These are phyloP conservation scores for Ilyonectria robusta DNA, from an alignment of 2,329 filamentous ascomycete genomes.

Conservation along the genomic window DNA sequence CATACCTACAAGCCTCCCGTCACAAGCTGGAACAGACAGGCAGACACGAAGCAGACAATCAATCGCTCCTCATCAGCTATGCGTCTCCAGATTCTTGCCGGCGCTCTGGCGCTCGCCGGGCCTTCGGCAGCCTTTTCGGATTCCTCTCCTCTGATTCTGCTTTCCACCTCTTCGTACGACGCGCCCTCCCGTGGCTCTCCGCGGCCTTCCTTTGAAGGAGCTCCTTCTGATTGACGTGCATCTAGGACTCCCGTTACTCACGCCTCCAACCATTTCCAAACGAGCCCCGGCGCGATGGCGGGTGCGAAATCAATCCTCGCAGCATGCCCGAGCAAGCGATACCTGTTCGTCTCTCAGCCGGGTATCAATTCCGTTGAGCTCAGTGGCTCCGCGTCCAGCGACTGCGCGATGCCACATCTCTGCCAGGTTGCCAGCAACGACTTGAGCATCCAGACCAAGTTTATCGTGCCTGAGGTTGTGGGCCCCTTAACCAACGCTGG, in stretches of 20 bases:
- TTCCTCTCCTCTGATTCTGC: constrained; percentile 89
- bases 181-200: constrained; percentile 25
- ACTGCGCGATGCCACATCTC: constrained; percentile 68
- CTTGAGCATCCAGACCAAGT: constrained; percentile 55
- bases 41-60: constrained; percentile 42
- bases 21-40: constrained; percentile 47
- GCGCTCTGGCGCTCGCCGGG: constrained; percentile 69
- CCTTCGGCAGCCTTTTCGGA: constrained; percentile 82
- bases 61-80: constrained; percentile 57
- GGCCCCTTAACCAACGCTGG: constrained; percentile 61
- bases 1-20: constrained; percentile 34
- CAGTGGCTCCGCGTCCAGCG: constrained; percentile 56
- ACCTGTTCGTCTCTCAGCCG: constrained; percentile 84
- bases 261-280: constrained; percentile 63
- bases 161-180: constrained; percentile 86
- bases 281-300: constrained; percentile 59
- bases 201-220: constrained; percentile 34
- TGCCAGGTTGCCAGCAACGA: constrained; percentile 57
- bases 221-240: constrained; percentile 41
- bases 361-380: constrained; percentile 81
- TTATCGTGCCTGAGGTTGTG: constrained; percentile 71
- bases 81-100: constrained; percentile 67
- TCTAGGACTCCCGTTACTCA: constrained; percentile 53
- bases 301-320: constrained; percentile 68
- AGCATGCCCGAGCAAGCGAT: constrained; percentile 80